Conservation (phyloP, 257 asterid genomes). For the Ligustrum vulgare region DNA sequence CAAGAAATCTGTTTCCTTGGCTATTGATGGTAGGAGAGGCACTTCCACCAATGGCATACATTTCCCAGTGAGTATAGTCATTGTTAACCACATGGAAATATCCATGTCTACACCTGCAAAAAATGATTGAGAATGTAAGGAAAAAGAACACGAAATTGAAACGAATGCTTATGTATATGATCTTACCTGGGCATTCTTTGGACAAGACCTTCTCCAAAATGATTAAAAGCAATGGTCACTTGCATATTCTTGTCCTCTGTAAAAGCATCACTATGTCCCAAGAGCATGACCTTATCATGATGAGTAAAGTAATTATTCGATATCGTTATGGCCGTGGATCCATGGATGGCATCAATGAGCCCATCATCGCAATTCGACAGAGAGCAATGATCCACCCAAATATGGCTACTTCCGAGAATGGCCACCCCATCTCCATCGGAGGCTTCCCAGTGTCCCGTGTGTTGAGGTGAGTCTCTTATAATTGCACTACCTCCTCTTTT, state of each 20-base stretch:
- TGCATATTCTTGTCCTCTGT: constrained; percentile 63
- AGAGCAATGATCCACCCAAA: constrained; percentile 84
- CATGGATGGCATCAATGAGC: constrained; percentile 70
- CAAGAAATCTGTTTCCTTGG: constrained; percentile 85
- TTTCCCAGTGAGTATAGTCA: constrained; percentile 88
- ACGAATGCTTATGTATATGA: neutral
- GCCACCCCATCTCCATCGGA: constrained; percentile 78
- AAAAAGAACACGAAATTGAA: neutral
- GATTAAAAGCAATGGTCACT: constrained; percentile 79
- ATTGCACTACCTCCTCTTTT: constrained; percentile 43
- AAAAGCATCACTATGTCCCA: constrained; percentile 67
- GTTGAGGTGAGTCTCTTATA: constrained; percentile 64
- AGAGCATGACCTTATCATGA: constrained; percentile 81
- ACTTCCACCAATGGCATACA: constrained; percentile 93
- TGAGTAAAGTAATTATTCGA: constrained; percentile 77
- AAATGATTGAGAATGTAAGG: neutral
- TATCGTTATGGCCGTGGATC: constrained; percentile 71
- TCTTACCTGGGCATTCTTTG: constrained; percentile 92
- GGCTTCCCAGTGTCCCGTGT: constrained; percentile 56
- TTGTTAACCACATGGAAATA: constrained; percentile 88
- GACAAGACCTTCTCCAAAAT: constrained; percentile 83
- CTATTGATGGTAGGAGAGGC: constrained; percentile 82
- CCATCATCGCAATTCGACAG: constrained; percentile 74
- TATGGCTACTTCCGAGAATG: constrained; percentile 47
- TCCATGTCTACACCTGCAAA: constrained; percentile 83